Base-by-base conservation (phyloP, 129 eudicot species). In the Centrapalus pauciflorus region DNA sequence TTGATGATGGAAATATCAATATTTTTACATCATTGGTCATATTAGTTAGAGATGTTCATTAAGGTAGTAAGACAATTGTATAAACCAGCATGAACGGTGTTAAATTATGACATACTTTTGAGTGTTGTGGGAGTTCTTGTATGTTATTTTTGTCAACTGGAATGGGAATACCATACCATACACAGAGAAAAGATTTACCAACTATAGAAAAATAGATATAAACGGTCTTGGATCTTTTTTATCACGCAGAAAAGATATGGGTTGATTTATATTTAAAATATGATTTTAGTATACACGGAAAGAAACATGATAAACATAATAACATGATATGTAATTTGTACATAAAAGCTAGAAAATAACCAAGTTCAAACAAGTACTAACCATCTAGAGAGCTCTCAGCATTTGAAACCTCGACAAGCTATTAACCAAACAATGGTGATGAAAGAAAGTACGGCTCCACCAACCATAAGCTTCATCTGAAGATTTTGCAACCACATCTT, bases 401-500 rank as follows among this genome's bases (percentile, higher is more conserved):
- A 80, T 76, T 70, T 73, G 61, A 86, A 71, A 51, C 90, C 87
- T n/a, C 83, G 66, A 49, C 84, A 82, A 21, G 74, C 76, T 9
- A 74, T 29, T 11, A 85, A 75, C 89, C 87, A 85, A 23, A 85
- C 26, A 9, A 84, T 76, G 70, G 83, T 38, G 71, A 86, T 69
- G 19, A 76, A 56, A 45, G 65, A 59, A 7, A 80, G 26, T 8
- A 90, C 26, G 29, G 51, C 67, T 48, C 89, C 95, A 20, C 83
- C 87, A 16, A 82, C 38, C 69, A 84, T 80, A 74, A 90, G 81
- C 81, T 84, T 87, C 82, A 79, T 73, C 49, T 72, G 88, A 50
- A 82, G 71, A 62, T 82, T 90, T 62, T 90, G 93, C 72, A 87
- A 59, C 97, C 95, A 87, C 93, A 87, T 87, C 65, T 82, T 77